A percentile compares a stretch with the other conserved stretches of the same genome.
Conservation (phyloP, 2,329 filamentous ascomycete genomes). For the Penicillium sp. region DNA sequence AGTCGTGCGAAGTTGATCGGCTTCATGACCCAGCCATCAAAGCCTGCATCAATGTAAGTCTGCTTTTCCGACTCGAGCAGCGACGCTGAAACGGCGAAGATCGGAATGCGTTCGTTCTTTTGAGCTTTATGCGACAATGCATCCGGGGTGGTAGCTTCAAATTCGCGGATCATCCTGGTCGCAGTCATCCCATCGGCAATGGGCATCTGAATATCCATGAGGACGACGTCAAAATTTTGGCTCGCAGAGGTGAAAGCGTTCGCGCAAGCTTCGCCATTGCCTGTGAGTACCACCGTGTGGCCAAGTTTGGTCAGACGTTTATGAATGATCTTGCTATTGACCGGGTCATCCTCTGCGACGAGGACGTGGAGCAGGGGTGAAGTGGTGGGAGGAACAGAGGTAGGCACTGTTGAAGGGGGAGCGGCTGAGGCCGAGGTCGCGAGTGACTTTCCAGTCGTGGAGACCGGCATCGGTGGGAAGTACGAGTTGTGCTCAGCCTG, state of each 20-base stretch:
- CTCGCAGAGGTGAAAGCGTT: constrained; percentile 67
- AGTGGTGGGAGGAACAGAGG: constrained; percentile 1
- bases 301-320: constrained; percentile 78
- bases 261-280: constrained; percentile 85
- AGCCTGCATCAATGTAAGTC: constrained; percentile 74
- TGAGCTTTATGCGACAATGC: constrained; percentile 61
- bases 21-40: constrained; percentile 90
- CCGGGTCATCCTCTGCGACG: constrained; percentile 84
- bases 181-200: constrained; percentile 86
- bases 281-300: constrained; percentile 70
- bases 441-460: neutral
- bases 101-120: constrained; percentile 69
- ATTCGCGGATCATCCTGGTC: constrained; percentile 78
- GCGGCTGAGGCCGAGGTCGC: constrained; percentile 4
- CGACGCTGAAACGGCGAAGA: constrained; percentile 88
- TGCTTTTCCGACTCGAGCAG: constrained; percentile 70
- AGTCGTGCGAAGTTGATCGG: constrained; percentile 81
- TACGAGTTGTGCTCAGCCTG: constrained; percentile 17
- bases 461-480: constrained; percentile 15
- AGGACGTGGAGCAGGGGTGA: constrained; percentile 54
- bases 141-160: constrained; percentile 59
- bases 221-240: constrained; percentile 70
- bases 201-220: constrained; percentile 99
- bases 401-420: constrained; percentile 12
- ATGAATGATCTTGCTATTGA: constrained; percentile 81